Base-by-base conservation (phyloP, 2,329 filamentous ascomycete species). In the Colletotrichum musicola region DNA sequence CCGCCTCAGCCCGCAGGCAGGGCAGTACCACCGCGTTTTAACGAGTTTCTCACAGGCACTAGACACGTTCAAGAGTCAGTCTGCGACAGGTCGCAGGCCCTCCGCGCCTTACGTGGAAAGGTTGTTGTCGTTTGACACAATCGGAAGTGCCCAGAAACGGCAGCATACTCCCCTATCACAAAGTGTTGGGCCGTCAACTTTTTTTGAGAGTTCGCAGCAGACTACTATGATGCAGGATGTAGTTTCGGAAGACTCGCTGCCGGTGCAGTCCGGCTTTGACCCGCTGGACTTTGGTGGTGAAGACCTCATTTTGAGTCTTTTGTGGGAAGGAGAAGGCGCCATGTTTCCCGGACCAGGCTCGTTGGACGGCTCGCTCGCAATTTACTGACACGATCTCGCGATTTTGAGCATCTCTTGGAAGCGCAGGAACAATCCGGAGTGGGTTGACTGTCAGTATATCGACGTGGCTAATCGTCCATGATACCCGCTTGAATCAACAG, bases 11-110 rank as follows among this genome's bases (percentile, higher is more conserved):
- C 53, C 60, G 1, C 60, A 58, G 35, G 60, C 64, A 6, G 53
- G 35, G 12, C 60, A 64, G 9, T 42, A 64, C 16, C 47, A 54
- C n/a, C 53, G 47, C 9, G 50, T 64, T 6, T 16, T 58, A 1
- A 38, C n/a, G 16, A 64, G 38, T 20, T 68, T 64, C 30, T 64
- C 60, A 2, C 60, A 58, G 4, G 60, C 53, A 13, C 6, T 68
- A 1, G 60, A 68, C 2, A 53, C 38, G 1, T 54, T 53, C 13
- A 57, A 47, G 2, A n/a, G 1, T n/a, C 25, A 47, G 1, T 64
- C 20, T 13, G n/a, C 3, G 13, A 1, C 4, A 0, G 46, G 6
- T 6, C 12, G 13, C 7, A n/a, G 40, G 4, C 4, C 25, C 7
- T 10, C 18, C 3, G 51, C 7, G 0, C 25, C 60, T 1, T 68